Percentiles rank a stretch among this genome's conserved stretches.
Evolutionary conservation across 176 grass and related monocot genomes (phyloP).

Genomic region (Hsuehochloa calcarea): DNA sequence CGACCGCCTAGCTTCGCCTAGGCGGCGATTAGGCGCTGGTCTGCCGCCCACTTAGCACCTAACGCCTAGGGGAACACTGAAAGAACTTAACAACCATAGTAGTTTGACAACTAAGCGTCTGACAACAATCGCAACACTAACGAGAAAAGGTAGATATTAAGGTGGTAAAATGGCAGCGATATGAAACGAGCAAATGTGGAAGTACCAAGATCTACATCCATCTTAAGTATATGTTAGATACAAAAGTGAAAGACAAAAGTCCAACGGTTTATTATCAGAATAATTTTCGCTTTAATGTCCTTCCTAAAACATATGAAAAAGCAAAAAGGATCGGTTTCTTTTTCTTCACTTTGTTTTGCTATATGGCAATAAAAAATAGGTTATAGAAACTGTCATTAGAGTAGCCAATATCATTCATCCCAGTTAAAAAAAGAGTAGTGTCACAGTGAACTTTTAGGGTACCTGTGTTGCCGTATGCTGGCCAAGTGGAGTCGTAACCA

Average conservation of each 20-base stretch:
- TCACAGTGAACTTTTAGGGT: constrained; percentile 3
- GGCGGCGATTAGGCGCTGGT: too few relatives aligned
- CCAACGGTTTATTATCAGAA: too few relatives aligned
- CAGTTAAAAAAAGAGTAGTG: constrained; percentile 9
- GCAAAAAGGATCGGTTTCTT: neutral
- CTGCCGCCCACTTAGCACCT: too few relatives aligned
- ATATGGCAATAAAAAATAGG: constrained; percentile 2
- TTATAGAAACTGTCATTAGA: neutral
- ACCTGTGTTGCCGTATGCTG: constrained; percentile 71
- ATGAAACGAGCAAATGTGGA: constrained; percentile 14
- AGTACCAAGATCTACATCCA: constrained; percentile 5
- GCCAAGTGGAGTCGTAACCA: constrained; percentile 52
- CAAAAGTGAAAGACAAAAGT: neutral
- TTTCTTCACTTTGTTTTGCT: neutral
- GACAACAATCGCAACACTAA: neutral
- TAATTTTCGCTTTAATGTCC: neutral
- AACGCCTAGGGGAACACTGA: too few relatives aligned
- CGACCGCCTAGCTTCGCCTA: too few relatives aligned
- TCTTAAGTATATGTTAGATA: constrained; percentile 16
- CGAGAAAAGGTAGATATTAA: constrained; percentile 2
- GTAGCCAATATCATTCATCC: neutral
- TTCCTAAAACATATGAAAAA: neutral
- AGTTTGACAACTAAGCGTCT: neutral
- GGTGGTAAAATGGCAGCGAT: neutral
- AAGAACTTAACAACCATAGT: neutral